Evolutionary conservation across 2,329 filamentous ascomycete genomes (phyloP), one percentile per base, ranked within the genome.

Genomic region (Fusarium metavorans): DNA sequence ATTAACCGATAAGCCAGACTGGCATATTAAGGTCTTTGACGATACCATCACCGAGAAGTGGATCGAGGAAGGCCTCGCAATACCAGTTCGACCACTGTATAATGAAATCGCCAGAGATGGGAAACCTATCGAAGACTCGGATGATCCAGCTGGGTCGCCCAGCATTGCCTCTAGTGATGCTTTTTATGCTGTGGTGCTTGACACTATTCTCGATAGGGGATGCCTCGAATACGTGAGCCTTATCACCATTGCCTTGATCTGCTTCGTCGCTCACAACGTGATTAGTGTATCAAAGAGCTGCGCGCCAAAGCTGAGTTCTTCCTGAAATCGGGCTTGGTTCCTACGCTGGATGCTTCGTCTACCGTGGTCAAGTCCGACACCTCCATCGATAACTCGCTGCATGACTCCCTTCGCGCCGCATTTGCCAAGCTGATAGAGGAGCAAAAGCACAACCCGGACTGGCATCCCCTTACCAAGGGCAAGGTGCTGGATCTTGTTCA

Each of bases 231-330:
- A 75, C 11, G 75, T 76, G 2, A 67, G 71, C 32, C 6, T 25
- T 16, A 3, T 23, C 10, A 16, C 23, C n/a, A 11, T 14, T 56
- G 4, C 62, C 0, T 41, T 4, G 11, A 9, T n/a, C 11, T 30
- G 2, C 14, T 8, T 32, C 10, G 6, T n/a, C 27, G 16, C 48
- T 52, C 16, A 52, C 48, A n/a, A 13, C 5, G 23, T 8, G 10
- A 32, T n/a, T 16, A 78, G 76, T 78, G 75, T 18, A 76, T 78
- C 16, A 18, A 72, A 10, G 88, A 90, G 64, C 81, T 90, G 0
- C 82, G 81, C 10, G 84, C 81, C 68, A 89, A 90, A 67, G 87
- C 87, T 0, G 73, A 78, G 13, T 80, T 84, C 34, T 84, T 84
- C 58, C 77, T 84, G 37, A 73, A 80, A 4, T 82, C 81, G 3